These are phyloP conservation scores for Flaveria trinervia DNA, from an alignment of 129 eudicot species.

Conservation along the genomic window DNA sequence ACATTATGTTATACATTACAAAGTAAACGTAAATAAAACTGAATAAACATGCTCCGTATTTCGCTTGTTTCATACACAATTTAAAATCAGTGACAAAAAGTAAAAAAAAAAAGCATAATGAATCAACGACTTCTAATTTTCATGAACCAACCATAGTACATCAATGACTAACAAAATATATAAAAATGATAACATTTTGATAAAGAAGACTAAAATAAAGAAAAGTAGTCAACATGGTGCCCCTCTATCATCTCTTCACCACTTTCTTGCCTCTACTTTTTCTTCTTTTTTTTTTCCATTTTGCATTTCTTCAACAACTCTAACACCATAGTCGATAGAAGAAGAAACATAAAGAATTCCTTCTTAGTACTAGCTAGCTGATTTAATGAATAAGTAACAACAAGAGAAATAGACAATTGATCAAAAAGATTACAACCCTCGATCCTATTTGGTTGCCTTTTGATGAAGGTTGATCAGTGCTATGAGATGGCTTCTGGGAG, in stretches of 20 bases:
- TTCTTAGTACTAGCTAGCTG: background rate
- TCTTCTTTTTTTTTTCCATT: conserved; percentile 4
- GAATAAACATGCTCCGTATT: background rate
- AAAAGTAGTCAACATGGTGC: conserved; percentile 27
- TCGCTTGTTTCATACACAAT: background rate
- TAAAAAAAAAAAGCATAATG: background rate
- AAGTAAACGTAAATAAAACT: no score
- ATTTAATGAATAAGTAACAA: conserved; percentile 25
- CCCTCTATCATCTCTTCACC: conserved; percentile 31
- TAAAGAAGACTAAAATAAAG: conserved; percentile 28
- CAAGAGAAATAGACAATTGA: conserved; percentile 32
- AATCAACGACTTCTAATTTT: background rate
- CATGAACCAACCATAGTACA: conserved; percentile 28
- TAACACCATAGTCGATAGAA: conserved; percentile 21
- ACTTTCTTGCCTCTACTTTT: conserved; percentile 10
- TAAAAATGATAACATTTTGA: conserved; percentile 10
- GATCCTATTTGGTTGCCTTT: conserved; percentile 25
- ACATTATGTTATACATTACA: background rate
- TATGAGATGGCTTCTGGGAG: conserved; percentile 63
- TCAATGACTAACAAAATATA: conserved; percentile 22
- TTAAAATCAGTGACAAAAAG: background rate
- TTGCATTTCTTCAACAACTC: conserved; percentile 17
- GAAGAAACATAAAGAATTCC: background rate
- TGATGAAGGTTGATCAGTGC: conserved; percentile 45
- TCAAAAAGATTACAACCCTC: conserved; percentile 12